Evolutionary conservation across 2,329 filamentous ascomycete genomes (phyloP), one percentile per base, ranked within the genome.

Genomic region (Paramyrothecium sp.): DNA sequence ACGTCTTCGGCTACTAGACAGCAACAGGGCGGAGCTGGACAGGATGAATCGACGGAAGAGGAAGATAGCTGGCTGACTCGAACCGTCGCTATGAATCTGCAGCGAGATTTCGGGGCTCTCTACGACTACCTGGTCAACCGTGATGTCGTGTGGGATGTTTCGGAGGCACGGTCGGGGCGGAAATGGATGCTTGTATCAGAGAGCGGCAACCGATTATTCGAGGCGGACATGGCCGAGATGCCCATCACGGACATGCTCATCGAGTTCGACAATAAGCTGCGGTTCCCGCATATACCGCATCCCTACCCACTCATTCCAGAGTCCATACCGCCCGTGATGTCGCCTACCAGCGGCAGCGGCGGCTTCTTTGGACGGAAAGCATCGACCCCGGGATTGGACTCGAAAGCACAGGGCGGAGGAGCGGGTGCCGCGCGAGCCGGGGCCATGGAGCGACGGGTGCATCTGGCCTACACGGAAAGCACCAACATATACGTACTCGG

Each of bases 121-220:
- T 91, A 91, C 64, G 87, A 90, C 64, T 89, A 89, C 60, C 74
- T 90, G 1, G 87, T 91, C 17, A 83, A 90, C 68, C 81, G 86
- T 5, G 84, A 89, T 51, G 80, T 89, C 4, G 68, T 81, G 0
- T 91, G 88, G 86, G 86, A 88, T 56, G 80, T 80, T 20, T 81
- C 81, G 0, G 86, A 89, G 65, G 83, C 83, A 51, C 76, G 84
- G 1, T 80, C 82, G 3, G 81, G 82, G 19, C 81, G 85, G 46
- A 89, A 88, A 65, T 89, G 86, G 84, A 82, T 85, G 70, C 86
- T 89, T 76, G 77, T 80, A 19, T 79, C 78, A 41, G 72, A 75
- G 58, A 74, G 71, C 47, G 76, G 73, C 10, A 79, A 80, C 64
- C 71, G 64, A 44, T 71, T 67, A 0, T 83, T 85, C 60, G 75